Percentiles rank a stretch among this genome's conserved stretches.
Conservation (phyloP, 352 stramenopile species). For the Phytophthora podocarpi region DNA sequence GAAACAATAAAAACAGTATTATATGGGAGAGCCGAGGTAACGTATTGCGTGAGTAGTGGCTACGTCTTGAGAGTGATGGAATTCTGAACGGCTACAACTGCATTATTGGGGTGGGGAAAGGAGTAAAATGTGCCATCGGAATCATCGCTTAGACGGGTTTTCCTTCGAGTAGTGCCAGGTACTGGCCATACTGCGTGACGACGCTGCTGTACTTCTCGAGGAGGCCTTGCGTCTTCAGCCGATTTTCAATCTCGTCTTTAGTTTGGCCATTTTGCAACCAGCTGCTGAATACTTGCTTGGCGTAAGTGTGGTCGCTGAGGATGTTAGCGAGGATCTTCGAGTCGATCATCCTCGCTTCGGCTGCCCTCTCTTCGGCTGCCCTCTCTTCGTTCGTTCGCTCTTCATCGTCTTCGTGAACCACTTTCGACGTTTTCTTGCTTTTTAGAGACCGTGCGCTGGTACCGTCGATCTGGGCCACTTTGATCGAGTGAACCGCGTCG, state of each 20-base stretch:
- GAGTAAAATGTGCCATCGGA: too few relatives aligned
- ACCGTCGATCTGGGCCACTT: background rate
- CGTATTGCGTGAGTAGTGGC: too few relatives aligned
- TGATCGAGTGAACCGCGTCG: background rate
- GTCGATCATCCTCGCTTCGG: conserved; percentile 7
- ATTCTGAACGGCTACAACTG: too few relatives aligned
- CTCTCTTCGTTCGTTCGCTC: conserved; percentile 7
- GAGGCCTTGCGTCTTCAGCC: background rate
- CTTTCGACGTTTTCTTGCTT: background rate
- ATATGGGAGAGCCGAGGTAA: conserved; percentile 14
- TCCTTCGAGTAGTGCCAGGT: conserved; percentile 11
- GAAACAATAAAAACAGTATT: conserved; percentile 26
- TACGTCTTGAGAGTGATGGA: too few relatives aligned
- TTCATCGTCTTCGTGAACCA: background rate
- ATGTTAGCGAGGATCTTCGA: conserved; percentile 18
- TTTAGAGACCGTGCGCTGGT: background rate
- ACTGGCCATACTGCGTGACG: conserved; percentile 21
- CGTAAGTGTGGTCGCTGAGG: conserved; percentile 13
- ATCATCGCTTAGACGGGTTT: background rate
- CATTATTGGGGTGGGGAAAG: too few relatives aligned
- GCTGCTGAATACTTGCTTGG: conserved; percentile 17
- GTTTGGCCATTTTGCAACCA: conserved; percentile 27
- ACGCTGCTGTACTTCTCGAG: conserved; percentile 16
- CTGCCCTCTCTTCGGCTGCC: conserved; percentile 3
- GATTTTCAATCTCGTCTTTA: conserved; percentile 23